Percentiles rank a stretch among this genome's conserved stretches.
These are phyloP conservation scores for Colletotrichum endophyticum DNA, from an alignment of 2,329 filamentous ascomycete genomes.

Conservation along the genomic window DNA sequence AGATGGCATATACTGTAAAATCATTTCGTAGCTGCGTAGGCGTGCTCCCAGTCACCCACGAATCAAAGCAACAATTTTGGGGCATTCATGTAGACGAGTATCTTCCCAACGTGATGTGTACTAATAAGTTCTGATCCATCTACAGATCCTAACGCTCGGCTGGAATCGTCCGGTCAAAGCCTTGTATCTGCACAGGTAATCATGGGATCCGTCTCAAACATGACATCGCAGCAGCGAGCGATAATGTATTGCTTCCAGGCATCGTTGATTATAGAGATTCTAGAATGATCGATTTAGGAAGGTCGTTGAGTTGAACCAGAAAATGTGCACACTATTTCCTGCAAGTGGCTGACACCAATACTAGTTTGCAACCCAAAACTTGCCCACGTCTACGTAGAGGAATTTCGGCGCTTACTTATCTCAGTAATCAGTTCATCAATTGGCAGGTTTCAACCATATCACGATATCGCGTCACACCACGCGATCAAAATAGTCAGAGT, in stretches of 20 bases:
- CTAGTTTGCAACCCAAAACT: neutral
- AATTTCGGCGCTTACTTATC: neutral
- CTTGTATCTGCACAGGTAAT: neutral
- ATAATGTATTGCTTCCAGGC: neutral
- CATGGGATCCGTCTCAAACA: neutral
- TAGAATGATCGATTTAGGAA: neutral
- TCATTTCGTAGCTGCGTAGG: neutral
- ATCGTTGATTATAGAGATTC: too few relatives aligned
- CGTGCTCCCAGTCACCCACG: neutral
- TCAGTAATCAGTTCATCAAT: neutral
- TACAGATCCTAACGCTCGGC: neutral
- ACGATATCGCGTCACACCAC: neutral
- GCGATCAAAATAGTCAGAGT: too few relatives aligned
- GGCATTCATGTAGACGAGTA: neutral
- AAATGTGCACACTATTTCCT: neutral
- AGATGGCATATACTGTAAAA: neutral
- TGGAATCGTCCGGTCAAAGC: neutral
- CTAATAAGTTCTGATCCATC: neutral
- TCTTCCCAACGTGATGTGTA: neutral
- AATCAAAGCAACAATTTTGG: neutral
- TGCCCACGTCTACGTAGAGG: neutral
- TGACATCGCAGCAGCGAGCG: neutral
- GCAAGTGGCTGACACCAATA: neutral
- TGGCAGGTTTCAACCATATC: neutral
- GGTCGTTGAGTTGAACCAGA: neutral